These are phyloP conservation scores for Coelastrella sp. DNA, from an alignment of 139 green algal genomes.

Conservation along the genomic window DNA sequence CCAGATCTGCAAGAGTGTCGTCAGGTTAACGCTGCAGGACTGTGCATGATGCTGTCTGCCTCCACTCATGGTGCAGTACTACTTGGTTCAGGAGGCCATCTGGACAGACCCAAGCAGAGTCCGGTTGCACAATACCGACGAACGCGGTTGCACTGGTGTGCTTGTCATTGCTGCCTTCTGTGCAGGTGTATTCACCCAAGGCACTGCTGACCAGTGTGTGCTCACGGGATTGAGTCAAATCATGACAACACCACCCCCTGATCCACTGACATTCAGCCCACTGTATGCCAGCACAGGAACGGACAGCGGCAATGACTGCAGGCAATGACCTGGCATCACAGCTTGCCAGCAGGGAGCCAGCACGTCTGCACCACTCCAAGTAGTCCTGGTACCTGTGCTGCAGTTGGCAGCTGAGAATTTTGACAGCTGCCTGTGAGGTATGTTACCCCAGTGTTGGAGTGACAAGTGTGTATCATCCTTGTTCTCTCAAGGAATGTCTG, in stretches of 20 bases:
- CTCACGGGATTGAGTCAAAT: constrained; percentile 23
- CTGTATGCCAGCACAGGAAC: constrained; percentile 32
- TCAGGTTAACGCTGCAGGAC: not conserved
- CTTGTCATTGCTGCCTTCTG: not conserved
- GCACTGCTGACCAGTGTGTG: constrained; percentile 31
- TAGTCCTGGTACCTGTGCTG: too few relatives aligned
- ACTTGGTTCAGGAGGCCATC: too few relatives aligned
- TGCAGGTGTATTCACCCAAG: constrained; percentile 24
- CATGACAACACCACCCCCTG: constrained; percentile 5
- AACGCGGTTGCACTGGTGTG: not conserved
- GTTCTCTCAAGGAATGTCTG: too few relatives aligned
- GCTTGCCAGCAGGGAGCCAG: too few relatives aligned
- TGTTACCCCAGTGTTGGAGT: not conserved
- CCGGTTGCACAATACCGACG: too few relatives aligned
- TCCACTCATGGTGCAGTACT: not conserved
- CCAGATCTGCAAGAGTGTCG: too few relatives aligned
- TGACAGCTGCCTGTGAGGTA: not conserved
- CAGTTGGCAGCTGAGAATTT: too few relatives aligned
- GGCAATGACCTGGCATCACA: not conserved
- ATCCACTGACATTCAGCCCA: constrained; percentile 10
- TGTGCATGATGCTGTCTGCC: not conserved
- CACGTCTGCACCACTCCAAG: too few relatives aligned
- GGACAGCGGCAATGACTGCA: not conserved
- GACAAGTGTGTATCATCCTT: not conserved
- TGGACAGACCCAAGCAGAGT: too few relatives aligned